Conservation (phyloP, 495 filamentous ascomycete species). For the Lindgomyces ingoldianus region DNA sequence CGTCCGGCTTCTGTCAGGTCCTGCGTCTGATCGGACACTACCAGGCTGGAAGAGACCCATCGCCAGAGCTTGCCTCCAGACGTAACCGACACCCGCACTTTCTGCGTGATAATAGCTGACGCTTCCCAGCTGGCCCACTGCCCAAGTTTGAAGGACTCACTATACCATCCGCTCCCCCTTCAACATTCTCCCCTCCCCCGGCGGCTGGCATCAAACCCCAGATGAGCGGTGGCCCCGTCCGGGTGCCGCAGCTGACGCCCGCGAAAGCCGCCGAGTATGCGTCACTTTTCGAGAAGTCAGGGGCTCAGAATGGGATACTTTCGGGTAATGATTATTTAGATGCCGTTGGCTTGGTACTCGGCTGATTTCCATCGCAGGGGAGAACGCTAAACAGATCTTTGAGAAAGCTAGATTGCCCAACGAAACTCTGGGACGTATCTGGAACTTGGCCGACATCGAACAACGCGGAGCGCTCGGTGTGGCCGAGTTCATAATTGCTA, state of each 20-base stretch:
- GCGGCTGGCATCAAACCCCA: slow-evolving; percentile 58
- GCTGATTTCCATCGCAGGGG: slow-evolving; percentile 51
- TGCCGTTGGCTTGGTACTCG: not conserved
- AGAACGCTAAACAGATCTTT: slow-evolving; percentile 90
- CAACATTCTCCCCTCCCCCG: slow-evolving; percentile 40
- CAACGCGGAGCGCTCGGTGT: slow-evolving; percentile 84
- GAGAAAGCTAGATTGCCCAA: slow-evolving; percentile 88
- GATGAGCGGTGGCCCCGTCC: slow-evolving; percentile 68
- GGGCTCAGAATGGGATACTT: slow-evolving; percentile 75
- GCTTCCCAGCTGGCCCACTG: slow-evolving; percentile 68
- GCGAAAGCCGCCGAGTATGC: slow-evolving; percentile 89
- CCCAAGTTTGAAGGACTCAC: slow-evolving; percentile 85
- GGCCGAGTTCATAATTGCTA: slow-evolving; percentile 95
- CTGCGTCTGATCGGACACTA: slow-evolving; percentile 93
- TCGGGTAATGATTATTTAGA: slow-evolving; percentile 54
- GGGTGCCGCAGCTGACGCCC: slow-evolving; percentile 85
- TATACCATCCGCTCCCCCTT: slow-evolving; percentile 32
- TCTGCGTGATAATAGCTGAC: slow-evolving; percentile 23
- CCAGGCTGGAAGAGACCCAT: slow-evolving; percentile 78
- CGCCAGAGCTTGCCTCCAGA: slow-evolving; percentile 71
- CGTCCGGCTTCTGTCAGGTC: slow-evolving; percentile 86
- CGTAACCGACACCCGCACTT: slow-evolving; percentile 49
- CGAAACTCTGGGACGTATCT: slow-evolving; percentile 87
- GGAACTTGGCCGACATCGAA: slow-evolving; percentile 90
- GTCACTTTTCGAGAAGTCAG: slow-evolving; percentile 82